Conservation (phyloP, 768 basidiomycete genomes). For the Holtermannia corniformis region DNA sequence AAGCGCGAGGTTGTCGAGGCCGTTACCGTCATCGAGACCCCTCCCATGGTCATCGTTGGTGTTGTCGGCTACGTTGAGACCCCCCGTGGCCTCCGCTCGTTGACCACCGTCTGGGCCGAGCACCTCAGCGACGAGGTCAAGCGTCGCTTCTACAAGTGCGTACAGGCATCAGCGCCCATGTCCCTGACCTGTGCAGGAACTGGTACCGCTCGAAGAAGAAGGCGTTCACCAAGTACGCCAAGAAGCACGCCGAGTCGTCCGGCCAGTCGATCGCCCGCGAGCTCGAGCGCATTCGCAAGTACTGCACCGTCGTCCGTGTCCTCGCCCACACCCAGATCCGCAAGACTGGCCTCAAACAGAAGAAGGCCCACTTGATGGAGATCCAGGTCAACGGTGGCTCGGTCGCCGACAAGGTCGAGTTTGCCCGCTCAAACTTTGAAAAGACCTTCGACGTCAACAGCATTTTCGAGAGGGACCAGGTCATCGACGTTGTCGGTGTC, state of each 20-base stretch:
- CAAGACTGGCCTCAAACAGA: slow-evolving; percentile 95
- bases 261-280: slow-evolving; percentile 88
- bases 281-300: slow-evolving; percentile 98
- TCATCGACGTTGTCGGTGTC: slow-evolving; percentile 91
- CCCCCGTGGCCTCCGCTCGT: slow-evolving; percentile 93
- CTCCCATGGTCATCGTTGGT: slow-evolving; percentile 91
- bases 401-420: slow-evolving; percentile 94
- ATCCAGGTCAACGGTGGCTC: slow-evolving; percentile 96
- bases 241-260: slow-evolving; percentile 92
- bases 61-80: slow-evolving; percentile 99
- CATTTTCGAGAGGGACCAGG: slow-evolving; percentile 95
- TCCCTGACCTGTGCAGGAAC: slow-evolving; percentile 53
- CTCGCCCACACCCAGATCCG: slow-evolving; percentile 98
- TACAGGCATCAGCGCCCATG: not conserved
- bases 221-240: slow-evolving; percentile 99
- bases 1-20: slow-evolving; percentile 99
- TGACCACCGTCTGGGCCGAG: slow-evolving; percentile 94
- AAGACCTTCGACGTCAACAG: slow-evolving; percentile 77
- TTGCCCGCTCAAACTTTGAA: slow-evolving; percentile 86
- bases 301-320: slow-evolving; percentile 99
- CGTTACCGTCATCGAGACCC: slow-evolving; percentile 90
- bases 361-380: slow-evolving; percentile 99
- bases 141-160: slow-evolving; percentile 78
- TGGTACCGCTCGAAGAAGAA: slow-evolving; percentile 99
- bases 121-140: slow-evolving; percentile 97